Conservation (phyloP, 768 basidiomycete species). For the Lyophyllum shimeji region DNA sequence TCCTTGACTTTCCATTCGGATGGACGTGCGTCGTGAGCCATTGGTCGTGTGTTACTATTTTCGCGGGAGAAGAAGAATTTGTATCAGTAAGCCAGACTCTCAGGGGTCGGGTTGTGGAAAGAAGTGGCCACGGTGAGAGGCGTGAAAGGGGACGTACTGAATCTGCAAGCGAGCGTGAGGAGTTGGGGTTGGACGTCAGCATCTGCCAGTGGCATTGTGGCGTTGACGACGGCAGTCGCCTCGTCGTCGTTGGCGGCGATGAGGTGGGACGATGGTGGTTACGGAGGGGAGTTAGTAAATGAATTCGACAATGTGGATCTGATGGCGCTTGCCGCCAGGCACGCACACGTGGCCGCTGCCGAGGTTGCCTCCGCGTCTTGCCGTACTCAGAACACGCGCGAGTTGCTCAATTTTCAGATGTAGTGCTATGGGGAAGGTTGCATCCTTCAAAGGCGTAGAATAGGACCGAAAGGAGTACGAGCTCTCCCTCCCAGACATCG, state of each 20-base stretch:
- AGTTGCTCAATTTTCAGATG: too few relatives aligned
- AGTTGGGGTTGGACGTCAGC: constrained; percentile 11
- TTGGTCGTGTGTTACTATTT: constrained; percentile 67
- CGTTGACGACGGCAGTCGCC: not conserved
- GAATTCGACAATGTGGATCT: not conserved
- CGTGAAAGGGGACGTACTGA: constrained; percentile 38
- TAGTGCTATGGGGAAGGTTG: too few relatives aligned
- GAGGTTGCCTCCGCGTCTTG: not conserved
- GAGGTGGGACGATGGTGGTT: not conserved
- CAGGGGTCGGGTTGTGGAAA: not conserved
- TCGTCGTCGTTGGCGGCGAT: constrained; percentile 3
- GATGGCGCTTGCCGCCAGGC: constrained; percentile 3
- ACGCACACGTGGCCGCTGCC: not conserved
- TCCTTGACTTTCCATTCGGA: constrained; percentile 57
- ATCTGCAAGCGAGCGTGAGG: constrained; percentile 54
- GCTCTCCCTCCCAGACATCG: too few relatives aligned
- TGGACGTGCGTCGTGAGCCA: constrained; percentile 75
- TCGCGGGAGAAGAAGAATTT: not conserved
- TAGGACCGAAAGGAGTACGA: too few relatives aligned
- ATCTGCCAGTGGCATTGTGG: constrained; percentile 10
- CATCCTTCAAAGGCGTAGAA: too few relatives aligned
- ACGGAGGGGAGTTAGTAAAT: not conserved
- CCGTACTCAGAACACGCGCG: too few relatives aligned
- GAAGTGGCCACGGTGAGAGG: too few relatives aligned
- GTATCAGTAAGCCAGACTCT: not conserved